phyloP scores from a whole-genome alignment of 2,329 filamentous ascomycete species.

The Neurospora crassa region DNA sequence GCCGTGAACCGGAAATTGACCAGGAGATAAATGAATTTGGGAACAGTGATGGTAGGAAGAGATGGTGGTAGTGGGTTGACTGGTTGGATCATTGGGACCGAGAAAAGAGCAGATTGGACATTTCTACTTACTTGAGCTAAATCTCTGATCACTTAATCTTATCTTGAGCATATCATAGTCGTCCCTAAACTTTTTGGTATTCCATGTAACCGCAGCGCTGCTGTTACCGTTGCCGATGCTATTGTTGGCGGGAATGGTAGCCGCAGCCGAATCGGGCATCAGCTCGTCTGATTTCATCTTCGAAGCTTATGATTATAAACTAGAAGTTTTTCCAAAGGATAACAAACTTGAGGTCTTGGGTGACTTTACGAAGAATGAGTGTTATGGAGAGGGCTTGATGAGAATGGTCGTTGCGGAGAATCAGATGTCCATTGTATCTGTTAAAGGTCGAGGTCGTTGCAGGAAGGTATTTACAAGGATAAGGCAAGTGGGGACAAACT shows the following conservation, averaged over 20 bases:
- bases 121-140: constrained; percentile 33
- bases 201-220: constrained; percentile 12
- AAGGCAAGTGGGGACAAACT: not conserved
- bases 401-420: not conserved
- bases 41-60: not conserved
- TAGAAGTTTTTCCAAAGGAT: not conserved
- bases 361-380: not conserved
- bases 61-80: not conserved
- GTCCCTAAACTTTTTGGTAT: constrained; percentile 29
- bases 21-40: not conserved
- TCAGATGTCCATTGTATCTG: not conserved
- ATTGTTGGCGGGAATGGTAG: not conserved
- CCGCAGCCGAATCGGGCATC: not conserved
- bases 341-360: not conserved
- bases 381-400: not conserved
- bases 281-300: not conserved
- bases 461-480: not conserved
- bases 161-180: constrained; percentile 30
- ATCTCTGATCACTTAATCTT: constrained; percentile 34
- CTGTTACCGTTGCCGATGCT: not conserved
- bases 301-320: not conserved
- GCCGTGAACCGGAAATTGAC: not conserved
- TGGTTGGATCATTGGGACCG: not conserved
- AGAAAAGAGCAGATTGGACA: not conserved
- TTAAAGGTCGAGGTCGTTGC: not conserved